phyloP scores from a whole-genome alignment of 352 stramenopile genomes.

The Pythium rhizo-oryzae region DNA sequence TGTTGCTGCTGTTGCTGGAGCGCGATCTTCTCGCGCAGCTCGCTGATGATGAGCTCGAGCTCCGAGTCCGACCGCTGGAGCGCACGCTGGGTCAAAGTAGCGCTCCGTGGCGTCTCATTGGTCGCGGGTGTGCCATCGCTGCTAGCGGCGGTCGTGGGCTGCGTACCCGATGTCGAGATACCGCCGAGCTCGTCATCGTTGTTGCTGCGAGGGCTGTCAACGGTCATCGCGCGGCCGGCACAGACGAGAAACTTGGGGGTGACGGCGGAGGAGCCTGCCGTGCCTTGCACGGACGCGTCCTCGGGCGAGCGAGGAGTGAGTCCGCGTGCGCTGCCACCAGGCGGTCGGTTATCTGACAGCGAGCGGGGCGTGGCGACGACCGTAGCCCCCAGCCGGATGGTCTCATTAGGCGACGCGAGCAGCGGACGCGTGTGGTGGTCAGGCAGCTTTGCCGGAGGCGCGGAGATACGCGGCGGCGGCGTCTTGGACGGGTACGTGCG shows the following conservation, averaged over 20 bases:
- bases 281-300: neutral
- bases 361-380: neutral
- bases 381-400: conserved; percentile 16
- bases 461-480: neutral
- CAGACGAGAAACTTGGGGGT: conserved; percentile 23
- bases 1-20: conserved; percentile 43
- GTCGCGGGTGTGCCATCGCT: neutral
- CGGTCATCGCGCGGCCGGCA: conserved; percentile 10
- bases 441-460: neutral
- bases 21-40: conserved; percentile 58
- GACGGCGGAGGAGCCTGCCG: neutral
- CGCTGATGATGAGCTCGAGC: conserved; percentile 67
- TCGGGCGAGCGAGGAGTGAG: neutral
- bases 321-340: neutral
- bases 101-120: neutral
- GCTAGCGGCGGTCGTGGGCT: no score
- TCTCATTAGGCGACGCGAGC: conserved; percentile 10
- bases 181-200: conserved; percentile 4
- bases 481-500: conserved; percentile 2
- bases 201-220: conserved; percentile 21
- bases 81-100: neutral
- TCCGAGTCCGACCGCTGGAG: conserved; percentile 57
- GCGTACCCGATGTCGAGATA: neutral
- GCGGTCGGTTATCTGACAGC: neutral
- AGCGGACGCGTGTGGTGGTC: neutral